phyloP scores from a whole-genome alignment of 164 flowering plant species.

The Dillenia turbinata region DNA sequence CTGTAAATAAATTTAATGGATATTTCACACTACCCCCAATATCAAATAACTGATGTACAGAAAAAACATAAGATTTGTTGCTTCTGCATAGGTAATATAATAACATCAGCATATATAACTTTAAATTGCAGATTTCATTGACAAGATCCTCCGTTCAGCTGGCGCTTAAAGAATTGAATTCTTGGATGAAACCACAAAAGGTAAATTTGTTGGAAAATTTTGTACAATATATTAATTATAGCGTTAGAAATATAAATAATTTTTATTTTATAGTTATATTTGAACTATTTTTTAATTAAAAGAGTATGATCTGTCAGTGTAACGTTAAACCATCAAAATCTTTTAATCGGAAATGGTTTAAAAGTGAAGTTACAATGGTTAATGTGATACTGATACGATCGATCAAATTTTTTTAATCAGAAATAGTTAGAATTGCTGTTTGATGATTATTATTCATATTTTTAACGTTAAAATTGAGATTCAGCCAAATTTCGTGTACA shows the following conservation, averaged over 20 bases:
- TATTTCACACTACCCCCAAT: no score
- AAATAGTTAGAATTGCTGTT: background rate
- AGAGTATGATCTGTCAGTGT: background rate
- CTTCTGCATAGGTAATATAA: background rate
- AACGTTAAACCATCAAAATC: no score
- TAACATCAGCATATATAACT: background rate
- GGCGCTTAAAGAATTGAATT: conserved; percentile 27
- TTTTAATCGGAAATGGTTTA: no score
- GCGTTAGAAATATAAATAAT: no score
- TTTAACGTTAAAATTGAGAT: no score
- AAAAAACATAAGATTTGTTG: no score
- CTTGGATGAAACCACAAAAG: conserved; percentile 52
- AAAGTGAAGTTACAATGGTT: no score
- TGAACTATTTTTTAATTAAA: background rate
- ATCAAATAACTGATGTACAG: no score
- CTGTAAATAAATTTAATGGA: no score
- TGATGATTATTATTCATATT: background rate
- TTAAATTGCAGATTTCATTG: conserved; percentile 26
- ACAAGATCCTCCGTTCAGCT: conserved; percentile 21
- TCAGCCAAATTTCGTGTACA: no score
- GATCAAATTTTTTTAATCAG: background rate
- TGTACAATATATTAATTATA: no score
- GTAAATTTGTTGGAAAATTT: conserved; percentile 14
- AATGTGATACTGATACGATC: background rate
- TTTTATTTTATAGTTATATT: no score